A percentile compares a stretch with the other conserved stretches of the same genome.
Evolutionary conservation across 441 rosid genomes (phyloP).

Genomic region (Adansonia madagascariensis): DNA sequence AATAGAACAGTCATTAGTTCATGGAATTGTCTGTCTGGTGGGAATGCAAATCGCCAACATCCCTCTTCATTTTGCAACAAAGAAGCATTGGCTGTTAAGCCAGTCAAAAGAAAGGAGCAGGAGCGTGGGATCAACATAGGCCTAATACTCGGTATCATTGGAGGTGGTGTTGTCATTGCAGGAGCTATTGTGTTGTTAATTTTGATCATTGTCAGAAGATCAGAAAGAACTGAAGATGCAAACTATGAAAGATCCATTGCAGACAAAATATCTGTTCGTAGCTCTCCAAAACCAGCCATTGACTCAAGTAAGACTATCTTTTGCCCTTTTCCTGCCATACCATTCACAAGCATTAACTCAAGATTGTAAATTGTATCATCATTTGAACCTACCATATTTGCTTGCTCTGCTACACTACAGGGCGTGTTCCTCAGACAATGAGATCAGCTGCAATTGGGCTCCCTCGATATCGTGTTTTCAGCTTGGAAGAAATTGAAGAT

Average conservation of each 20-base stretch:
- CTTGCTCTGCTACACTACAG: conserved; percentile 34
- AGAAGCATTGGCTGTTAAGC: conserved; percentile 77
- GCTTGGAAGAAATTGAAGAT: conserved; percentile 82
- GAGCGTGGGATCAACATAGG: conserved; percentile 44
- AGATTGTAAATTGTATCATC: background rate
- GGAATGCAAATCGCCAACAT: conserved; percentile 60
- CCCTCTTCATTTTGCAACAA: conserved; percentile 70
- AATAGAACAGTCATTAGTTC: conserved; percentile 57
- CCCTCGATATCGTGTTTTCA: conserved; percentile 64
- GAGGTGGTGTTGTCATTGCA: conserved; percentile 53
- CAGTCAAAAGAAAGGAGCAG: conserved; percentile 37
- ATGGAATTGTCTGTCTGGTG: conserved; percentile 76
- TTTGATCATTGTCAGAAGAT: conserved; percentile 50
- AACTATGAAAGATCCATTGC: conserved; percentile 45
- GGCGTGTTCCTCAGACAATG: conserved; percentile 84
- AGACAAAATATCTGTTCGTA: conserved; percentile 56
- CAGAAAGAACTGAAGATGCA: conserved; percentile 38
- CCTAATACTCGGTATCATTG: conserved; percentile 59
- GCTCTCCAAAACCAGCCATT: conserved; percentile 52
- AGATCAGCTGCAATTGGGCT: conserved; percentile 80
- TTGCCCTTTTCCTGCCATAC: background rate
- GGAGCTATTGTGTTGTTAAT: conserved; percentile 46
- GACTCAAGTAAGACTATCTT: conserved; percentile 61
- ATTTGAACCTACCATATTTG: background rate
- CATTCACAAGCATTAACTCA: background rate